Evolutionary conservation across 2,329 filamentous ascomycete genomes (phyloP).

Genomic region (Sclerotinia borealis): DNA sequence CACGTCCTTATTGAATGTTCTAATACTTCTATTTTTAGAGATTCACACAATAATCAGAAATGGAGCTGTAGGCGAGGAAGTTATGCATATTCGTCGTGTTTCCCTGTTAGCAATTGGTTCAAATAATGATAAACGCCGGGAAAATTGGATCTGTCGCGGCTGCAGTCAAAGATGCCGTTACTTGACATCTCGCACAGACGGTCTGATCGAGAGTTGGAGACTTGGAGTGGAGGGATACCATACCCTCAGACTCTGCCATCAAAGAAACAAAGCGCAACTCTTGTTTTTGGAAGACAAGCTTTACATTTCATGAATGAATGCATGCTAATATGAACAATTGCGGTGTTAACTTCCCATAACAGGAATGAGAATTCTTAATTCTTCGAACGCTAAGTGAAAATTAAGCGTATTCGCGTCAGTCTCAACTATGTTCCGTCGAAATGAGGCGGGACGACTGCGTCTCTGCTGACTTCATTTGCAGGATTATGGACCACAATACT

Average conservation of each 20-base stretch:
- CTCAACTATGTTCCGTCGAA: background rate
- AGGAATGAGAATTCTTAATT: background rate
- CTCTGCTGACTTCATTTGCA: background rate
- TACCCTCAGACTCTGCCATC: background rate
- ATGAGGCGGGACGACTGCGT: background rate
- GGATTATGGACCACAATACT: background rate
- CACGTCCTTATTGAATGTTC: background rate
- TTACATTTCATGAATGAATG: background rate
- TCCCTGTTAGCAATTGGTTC: background rate
- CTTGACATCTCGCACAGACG: background rate
- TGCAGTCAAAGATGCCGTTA: background rate
- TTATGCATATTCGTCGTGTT: background rate
- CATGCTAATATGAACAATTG: background rate
- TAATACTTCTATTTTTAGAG: slow-evolving; percentile 7
- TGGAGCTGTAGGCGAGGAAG: background rate
- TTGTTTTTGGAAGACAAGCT: background rate
- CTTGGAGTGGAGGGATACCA: background rate
- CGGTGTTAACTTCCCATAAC: background rate
- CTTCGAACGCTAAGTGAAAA: background rate
- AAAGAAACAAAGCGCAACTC: background rate
- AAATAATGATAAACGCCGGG: background rate
- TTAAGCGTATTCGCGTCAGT: background rate
- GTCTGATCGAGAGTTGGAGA: background rate
- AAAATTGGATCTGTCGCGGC: background rate
- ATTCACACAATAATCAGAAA: background rate